Base-by-base conservation (phyloP, 1,284 basidiomycete genomes). In the Polyporus tsugae region DNA sequence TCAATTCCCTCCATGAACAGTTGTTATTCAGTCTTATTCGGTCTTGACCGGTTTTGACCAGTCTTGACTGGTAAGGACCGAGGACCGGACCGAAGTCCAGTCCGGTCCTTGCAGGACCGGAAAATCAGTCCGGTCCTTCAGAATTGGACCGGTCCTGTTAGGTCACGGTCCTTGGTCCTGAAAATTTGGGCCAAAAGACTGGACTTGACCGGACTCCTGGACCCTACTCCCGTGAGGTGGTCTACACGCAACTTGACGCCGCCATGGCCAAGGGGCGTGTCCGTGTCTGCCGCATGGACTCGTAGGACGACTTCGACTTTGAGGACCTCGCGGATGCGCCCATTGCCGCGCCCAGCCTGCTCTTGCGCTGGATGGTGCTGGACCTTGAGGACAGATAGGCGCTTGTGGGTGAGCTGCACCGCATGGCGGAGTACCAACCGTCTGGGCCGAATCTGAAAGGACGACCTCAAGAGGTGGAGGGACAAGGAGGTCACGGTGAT, bases 401-500 rank as follows among this genome's bases (percentile, higher is more conserved):
- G 6, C 90, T 89, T 74, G 77, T n/a, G n/a, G n/a, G n/a, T n/a
- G n/a, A n/a, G 67, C 72, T 87, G 15, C 76, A 89, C 6, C 89
- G 90, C 68, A 86, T 86, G 46, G 89, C 88, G 2, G 78, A 85
- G 10, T 90, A 89, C 86, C 82, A 86, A 35, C 80, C 81, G 35
- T 79, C 78, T 17, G 82, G 82, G 46, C 79, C 77, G 52, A 77
- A n/a, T 76, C 38, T 87, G 85, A 85, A 78, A 85, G 72, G 84
- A 85, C 19, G 82, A 79, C 1, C 82, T 86, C 13, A 81, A 82
- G 68, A 80, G 81, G 13, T 88, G 88, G 85, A 78, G 77, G 36
- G 83, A 85, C 64, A 90, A 90, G 78, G 80, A 70, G 13, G 85
- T 91, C 19, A 89, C 84, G 2, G 84, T 91, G 6, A 87, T 91